These are phyloP conservation scores for Diaporthe citri DNA, from an alignment of 2,329 filamentous ascomycete genomes.

Conservation along the genomic window DNA sequence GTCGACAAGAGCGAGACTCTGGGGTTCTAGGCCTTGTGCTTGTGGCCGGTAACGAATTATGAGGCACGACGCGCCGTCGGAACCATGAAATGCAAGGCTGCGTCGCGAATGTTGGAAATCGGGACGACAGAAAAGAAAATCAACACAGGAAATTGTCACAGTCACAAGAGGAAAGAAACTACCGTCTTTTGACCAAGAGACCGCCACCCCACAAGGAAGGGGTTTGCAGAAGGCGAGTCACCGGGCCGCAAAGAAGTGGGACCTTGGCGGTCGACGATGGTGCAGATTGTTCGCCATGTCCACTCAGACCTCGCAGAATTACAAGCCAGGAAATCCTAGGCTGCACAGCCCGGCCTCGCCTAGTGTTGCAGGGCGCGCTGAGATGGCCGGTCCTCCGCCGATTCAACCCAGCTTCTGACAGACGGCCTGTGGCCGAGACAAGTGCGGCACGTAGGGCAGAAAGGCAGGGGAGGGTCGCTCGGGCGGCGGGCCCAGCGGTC, in stretches of 20 bases:
- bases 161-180: neutral
- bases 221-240: constrained; percentile 28
- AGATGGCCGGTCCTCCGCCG: constrained; percentile 34
- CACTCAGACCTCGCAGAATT: neutral
- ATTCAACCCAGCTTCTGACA: neutral
- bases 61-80: neutral
- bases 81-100: neutral
- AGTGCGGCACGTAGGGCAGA: neutral
- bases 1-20: constrained; percentile 15
- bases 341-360: neutral
- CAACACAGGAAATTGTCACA: neutral
- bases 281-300: constrained; percentile 19
- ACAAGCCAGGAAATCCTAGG: constrained; percentile 10
- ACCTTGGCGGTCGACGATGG: constrained; percentile 31
- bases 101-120: neutral
- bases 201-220: constrained; percentile 33
- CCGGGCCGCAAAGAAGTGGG: constrained; percentile 37
- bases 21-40: neutral
- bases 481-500: neutral
- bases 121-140: neutral
- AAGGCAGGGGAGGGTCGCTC: neutral
- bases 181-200: constrained; percentile 13
- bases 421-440: constrained; percentile 21
- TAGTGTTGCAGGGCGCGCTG: constrained; percentile 12
- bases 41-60: neutral